Base-by-base conservation (phyloP, 805 yeast species). In the Candida xyloterini region DNA sequence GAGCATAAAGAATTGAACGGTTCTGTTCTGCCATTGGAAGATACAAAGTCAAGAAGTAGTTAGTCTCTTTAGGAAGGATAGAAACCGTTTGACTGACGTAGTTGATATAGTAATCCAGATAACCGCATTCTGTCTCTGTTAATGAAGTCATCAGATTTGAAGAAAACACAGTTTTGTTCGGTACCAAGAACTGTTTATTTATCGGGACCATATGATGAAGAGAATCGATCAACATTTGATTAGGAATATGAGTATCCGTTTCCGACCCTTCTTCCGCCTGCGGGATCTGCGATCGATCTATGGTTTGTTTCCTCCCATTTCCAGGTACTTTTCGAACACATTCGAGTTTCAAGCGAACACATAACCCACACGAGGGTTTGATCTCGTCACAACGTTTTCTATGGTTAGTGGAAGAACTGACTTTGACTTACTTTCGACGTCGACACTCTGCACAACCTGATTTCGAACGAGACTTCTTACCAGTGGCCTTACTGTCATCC, bases 11-110 rank as follows among this genome's bases (percentile, higher is more conserved):
- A 6, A 78, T 70, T 4, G 77, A 67, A 26, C 64, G 63, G 36
- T 73, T 69, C 20, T 59, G 56, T 30, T 65, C 61, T 0, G 83
- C 80, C 70, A 79, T 66, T 4, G 79, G 78, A 3, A 79, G 55
- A 52, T 76, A 77, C 9, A 75, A 66, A 24, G 66, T 71, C 15
- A 69, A 55, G 46, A 74, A 78, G 50, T 72, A 71, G 53, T 78
- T 79, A 10, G 68, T 62, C 30, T 67, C 70, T n/a, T 48, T 38
- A 22, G 68, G 66, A 0, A 80, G 70, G 14, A 77, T 74, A 6
- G 78, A 72, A 22, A 76, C 67, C n/a, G 73, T 62, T 8, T 64
- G 58, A 0, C 79, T 71, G 23, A 74, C 65, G 34, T 59, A 62
- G 36, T 65, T 60, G 27, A 70, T 60, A 50, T 73, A 76, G 44